Evolutionary conservation across 164 flowering plant species (phyloP).

Genomic region (Berberis thunbergii): DNA sequence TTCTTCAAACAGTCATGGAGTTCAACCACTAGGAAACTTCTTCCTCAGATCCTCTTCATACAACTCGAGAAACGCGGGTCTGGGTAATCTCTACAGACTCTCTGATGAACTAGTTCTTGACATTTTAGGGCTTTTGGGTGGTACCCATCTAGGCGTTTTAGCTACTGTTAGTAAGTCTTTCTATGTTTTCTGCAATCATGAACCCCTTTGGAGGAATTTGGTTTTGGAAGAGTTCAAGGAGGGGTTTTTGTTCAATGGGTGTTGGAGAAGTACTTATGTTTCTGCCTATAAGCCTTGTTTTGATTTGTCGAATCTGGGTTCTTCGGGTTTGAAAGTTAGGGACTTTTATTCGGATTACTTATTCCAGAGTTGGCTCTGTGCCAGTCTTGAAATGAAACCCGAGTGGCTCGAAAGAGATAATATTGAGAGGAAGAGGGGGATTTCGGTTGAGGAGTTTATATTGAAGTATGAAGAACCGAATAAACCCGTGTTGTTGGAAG

Average conservation of each 20-base stretch:
- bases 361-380: slow-evolving; percentile 98
- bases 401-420: slow-evolving; percentile 94
- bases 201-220: slow-evolving; percentile 91
- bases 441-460: slow-evolving; percentile 79
- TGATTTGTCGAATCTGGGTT: slow-evolving; percentile 6
- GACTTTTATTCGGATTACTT: slow-evolving; percentile 94
- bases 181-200: slow-evolving; percentile 73
- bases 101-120: slow-evolving; percentile 88
- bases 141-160: slow-evolving; percentile 48
- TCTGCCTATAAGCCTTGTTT: slow-evolving; percentile 25
- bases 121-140: slow-evolving; percentile 55
- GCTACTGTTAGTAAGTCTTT: slow-evolving; percentile 71
- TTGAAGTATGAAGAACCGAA: slow-evolving; percentile 71
- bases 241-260: slow-evolving; percentile 51
- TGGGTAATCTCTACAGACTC: slow-evolving; percentile 58
- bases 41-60: slow-evolving; percentile 35
- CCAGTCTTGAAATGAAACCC: slow-evolving; percentile 85
- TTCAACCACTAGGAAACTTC: slow-evolving; percentile 88
- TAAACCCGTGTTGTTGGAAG: slow-evolving; percentile 87
- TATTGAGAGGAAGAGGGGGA: slow-evolving; percentile 49
- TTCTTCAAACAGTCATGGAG: slow-evolving; percentile 56
- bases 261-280: slow-evolving; percentile 77
- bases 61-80: slow-evolving; percentile 84
- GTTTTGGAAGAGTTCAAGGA: slow-evolving; percentile 54
- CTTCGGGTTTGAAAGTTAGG: slow-evolving; percentile 41